Evolutionary conservation across 768 basidiomycete species (phyloP).

Genomic region (Boletales sp.): DNA sequence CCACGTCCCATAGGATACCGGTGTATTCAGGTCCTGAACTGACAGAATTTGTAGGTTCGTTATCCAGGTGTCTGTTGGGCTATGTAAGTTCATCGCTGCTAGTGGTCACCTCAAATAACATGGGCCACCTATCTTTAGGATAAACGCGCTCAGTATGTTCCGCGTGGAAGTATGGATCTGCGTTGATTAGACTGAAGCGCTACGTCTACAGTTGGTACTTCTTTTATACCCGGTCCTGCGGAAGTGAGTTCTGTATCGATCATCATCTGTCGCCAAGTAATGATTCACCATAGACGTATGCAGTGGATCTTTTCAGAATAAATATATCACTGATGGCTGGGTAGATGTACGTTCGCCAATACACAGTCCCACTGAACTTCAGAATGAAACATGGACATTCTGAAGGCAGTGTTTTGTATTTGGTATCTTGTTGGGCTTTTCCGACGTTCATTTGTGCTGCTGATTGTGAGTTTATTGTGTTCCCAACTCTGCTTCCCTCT

Average conservation of each 20-base stretch:
- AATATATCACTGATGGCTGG: not conserved
- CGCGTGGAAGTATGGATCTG: not conserved
- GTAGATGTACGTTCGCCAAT: slow-evolving; percentile 8
- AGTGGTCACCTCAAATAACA: not conserved
- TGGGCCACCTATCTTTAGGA: not conserved
- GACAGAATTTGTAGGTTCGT: not conserved
- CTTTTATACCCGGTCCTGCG: not conserved
- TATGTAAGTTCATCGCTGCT: not conserved
- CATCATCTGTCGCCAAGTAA: not conserved
- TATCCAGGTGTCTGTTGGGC: slow-evolving; percentile 1
- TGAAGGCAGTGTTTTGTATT: slow-evolving; percentile 4
- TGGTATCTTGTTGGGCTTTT: slow-evolving; percentile 1
- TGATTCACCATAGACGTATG: not conserved
- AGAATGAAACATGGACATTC: not conserved
- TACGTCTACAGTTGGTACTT: not conserved
- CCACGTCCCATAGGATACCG: not conserved
- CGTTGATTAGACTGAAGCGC: not conserved
- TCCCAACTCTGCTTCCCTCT: not conserved
- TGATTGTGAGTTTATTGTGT: slow-evolving; percentile 6
- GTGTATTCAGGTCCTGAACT: not conserved
- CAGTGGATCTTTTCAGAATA: not conserved
- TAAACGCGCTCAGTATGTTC: not conserved
- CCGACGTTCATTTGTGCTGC: slow-evolving; percentile 5
- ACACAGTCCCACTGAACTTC: not conserved
- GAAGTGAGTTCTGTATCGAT: not conserved